Evolutionary conservation across 1,284 basidiomycete species (phyloP).

Genomic region (Fomitopsis palustris): DNA sequence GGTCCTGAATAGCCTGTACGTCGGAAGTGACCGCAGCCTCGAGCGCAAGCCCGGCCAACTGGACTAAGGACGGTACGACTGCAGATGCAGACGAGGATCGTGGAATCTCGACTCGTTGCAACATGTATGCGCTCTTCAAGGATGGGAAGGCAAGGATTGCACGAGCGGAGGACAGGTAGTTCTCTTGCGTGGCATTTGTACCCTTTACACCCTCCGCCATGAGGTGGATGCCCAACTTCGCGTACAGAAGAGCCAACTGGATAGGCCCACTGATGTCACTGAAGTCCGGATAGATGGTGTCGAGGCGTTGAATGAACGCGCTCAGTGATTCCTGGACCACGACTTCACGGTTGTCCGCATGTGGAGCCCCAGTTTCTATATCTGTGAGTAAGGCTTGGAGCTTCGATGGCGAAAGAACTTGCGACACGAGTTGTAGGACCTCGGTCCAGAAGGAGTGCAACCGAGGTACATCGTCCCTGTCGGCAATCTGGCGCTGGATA

Average conservation of each 20-base stretch:
- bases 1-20: slow-evolving; percentile 25
- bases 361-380: slow-evolving; percentile 33
- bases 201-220: slow-evolving; percentile 28
- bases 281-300: slow-evolving; percentile 56
- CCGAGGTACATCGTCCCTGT: slow-evolving; percentile 49
- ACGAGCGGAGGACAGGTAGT: slow-evolving; percentile 19
- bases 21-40: slow-evolving; percentile 38
- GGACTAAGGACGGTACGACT: slow-evolving; percentile 43
- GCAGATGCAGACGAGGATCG: slow-evolving; percentile 9
- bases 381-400: slow-evolving; percentile 37
- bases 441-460: slow-evolving; percentile 84
- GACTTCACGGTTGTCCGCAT: slow-evolving; percentile 47
- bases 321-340: slow-evolving; percentile 65
- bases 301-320: slow-evolving; percentile 61
- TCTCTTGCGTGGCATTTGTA: not conserved
- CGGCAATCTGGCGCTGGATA: slow-evolving; percentile 22
- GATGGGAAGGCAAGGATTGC: slow-evolving; percentile 57
- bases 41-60: slow-evolving; percentile 46
- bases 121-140: slow-evolving; percentile 34
- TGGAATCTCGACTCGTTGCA: slow-evolving; percentile 25
- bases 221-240: slow-evolving; percentile 77
- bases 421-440: slow-evolving; percentile 65
- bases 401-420: slow-evolving; percentile 48
- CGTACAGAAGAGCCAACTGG: slow-evolving; percentile 59
- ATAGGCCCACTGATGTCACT: slow-evolving; percentile 71